Percentiles rank a stretch among this genome's conserved stretches.
These are phyloP conservation scores for Nematocida ironsii DNA, from an alignment of 371 early-diverging fungal species.

Conservation along the genomic window DNA sequence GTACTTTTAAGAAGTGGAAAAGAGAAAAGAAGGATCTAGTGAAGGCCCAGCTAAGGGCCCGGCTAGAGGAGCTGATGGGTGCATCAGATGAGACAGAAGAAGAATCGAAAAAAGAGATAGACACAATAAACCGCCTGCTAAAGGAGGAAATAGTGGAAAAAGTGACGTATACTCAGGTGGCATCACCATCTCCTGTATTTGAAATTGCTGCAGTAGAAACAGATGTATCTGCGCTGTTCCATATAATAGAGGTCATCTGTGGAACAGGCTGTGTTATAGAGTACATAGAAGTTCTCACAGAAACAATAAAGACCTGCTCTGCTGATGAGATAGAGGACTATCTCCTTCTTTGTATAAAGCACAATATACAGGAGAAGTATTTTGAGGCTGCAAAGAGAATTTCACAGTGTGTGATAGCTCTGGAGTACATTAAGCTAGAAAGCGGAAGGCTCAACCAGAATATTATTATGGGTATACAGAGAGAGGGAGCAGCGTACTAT, in stretches of 20 bases:
- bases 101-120: background rate
- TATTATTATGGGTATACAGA: slow-evolving; percentile 4
- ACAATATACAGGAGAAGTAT: slow-evolving; percentile 16
- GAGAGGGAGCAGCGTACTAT: slow-evolving; percentile 31
- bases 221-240: background rate
- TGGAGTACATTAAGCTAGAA: slow-evolving; percentile 9
- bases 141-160: slow-evolving; percentile 42
- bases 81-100: background rate
- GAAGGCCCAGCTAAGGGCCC: slow-evolving; percentile 20
- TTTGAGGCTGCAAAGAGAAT: slow-evolving; percentile 23
- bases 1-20: slow-evolving; percentile 57
- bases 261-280: background rate
- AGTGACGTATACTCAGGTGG: slow-evolving; percentile 12
- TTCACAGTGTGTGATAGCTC: slow-evolving; percentile 17
- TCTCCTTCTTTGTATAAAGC: background rate
- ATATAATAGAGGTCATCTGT: background rate
- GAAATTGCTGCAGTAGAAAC: slow-evolving; percentile 9
- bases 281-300: slow-evolving; percentile 4
- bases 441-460: background rate
- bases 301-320: background rate
- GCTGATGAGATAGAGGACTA: slow-evolving; percentile 17
- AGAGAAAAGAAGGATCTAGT: slow-evolving; percentile 35
- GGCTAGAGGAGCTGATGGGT: background rate
- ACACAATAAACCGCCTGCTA: slow-evolving; percentile 24
- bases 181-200: background rate